Conservation (phyloP, 352 stramenopile genomes). For the Paralagenidium karlingii region DNA sequence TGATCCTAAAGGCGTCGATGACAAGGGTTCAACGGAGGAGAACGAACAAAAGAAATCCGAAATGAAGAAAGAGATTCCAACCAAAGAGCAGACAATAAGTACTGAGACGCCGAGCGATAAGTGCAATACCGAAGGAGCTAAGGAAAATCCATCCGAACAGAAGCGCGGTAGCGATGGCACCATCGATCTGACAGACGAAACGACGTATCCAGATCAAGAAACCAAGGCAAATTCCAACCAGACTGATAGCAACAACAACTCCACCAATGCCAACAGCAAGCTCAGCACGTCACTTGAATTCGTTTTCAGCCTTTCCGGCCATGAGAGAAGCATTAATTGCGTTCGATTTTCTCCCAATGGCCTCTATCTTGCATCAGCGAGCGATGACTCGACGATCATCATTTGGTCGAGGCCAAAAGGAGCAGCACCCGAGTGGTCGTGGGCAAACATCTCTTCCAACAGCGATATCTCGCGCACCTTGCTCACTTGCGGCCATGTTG, state of each 20-base stretch:
- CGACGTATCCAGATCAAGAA: no score
- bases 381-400: slow-evolving; percentile 83
- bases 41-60: slow-evolving; percentile 59
- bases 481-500: slow-evolving; percentile 71
- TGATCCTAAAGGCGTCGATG: slow-evolving; percentile 40
- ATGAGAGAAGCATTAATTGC: slow-evolving; percentile 86
- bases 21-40: slow-evolving; percentile 86
- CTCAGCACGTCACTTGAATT: slow-evolving; percentile 53
- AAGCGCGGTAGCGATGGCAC: no score
- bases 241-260: no score
- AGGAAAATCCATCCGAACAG: neutral
- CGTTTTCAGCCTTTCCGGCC: slow-evolving; percentile 72
- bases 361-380: slow-evolving; percentile 73
- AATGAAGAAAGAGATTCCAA: slow-evolving; percentile 1
- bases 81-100: neutral
- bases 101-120: no score
- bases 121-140: neutral
- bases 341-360: slow-evolving; percentile 86
- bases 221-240: slow-evolving; percentile 15
- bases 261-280: neutral
- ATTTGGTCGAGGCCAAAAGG: slow-evolving; percentile 72
- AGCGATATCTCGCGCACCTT: slow-evolving; percentile 69
- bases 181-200: no score
- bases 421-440: slow-evolving; percentile 49
- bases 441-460: slow-evolving; percentile 63